Percentiles rank a stretch among this genome's conserved stretches.
These are phyloP conservation scores for Fusarium dimerum DNA, from an alignment of 2,329 filamentous ascomycete species.

Conservation along the genomic window DNA sequence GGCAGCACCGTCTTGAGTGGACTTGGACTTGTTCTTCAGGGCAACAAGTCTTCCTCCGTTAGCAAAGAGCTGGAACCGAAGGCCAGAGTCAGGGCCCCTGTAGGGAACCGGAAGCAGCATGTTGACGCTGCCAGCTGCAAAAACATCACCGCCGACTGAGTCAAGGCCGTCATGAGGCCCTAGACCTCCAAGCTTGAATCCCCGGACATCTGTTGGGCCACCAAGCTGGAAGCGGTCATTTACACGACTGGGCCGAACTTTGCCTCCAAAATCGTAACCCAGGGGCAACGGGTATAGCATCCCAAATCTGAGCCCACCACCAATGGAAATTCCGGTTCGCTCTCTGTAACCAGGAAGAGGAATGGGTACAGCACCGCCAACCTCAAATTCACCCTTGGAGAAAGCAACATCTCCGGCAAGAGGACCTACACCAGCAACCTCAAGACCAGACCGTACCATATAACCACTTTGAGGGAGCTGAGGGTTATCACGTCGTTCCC, in stretches of 20 bases:
- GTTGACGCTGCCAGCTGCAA: conserved; percentile 84
- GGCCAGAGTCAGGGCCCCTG: conserved; percentile 77
- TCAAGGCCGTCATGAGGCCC: conserved; percentile 86
- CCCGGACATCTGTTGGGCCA: conserved; percentile 90
- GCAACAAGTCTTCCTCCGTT: conserved; percentile 87
- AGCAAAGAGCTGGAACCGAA: conserved; percentile 86
- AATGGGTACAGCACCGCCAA: conserved; percentile 74
- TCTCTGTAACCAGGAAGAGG: conserved; percentile 68
- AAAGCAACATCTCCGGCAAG: conserved; percentile 91
- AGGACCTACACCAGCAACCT: conserved; percentile 84
- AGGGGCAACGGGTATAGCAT: conserved; percentile 79
- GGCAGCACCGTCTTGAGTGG: conserved; percentile 35
- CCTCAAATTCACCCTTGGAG: conserved; percentile 85
- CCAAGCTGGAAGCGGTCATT: conserved; percentile 96
- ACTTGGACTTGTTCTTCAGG: conserved; percentile 59
- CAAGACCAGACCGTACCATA: conserved; percentile 73
- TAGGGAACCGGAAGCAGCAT: conserved; percentile 83
- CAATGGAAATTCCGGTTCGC: conserved; percentile 78
- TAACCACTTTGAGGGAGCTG: conserved; percentile 83
- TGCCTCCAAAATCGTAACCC: conserved; percentile 51
- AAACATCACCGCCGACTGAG: conserved; percentile 87
- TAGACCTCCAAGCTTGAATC: conserved; percentile 86
- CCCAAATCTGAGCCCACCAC: conserved; percentile 78
- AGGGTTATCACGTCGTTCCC: conserved; percentile 80
- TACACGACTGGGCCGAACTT: conserved; percentile 70